Base-by-base conservation (phyloP, 164 flowering plant genomes). In the Umbellularia californica region DNA sequence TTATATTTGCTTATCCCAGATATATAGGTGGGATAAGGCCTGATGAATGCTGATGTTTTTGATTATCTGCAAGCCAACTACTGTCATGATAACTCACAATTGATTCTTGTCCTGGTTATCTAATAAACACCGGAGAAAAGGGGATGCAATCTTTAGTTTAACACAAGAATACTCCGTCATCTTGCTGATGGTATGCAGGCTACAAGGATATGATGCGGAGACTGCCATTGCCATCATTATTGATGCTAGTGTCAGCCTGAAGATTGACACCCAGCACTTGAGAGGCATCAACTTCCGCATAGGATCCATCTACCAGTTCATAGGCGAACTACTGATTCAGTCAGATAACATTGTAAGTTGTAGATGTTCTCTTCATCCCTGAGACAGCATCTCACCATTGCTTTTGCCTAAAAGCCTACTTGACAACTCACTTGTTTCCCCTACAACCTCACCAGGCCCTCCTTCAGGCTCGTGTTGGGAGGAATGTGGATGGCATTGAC, bases 401-500 rank as follows among this genome's bases (percentile, higher is more conserved):
- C 33, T 33, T 60, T 52, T 58, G 69, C 13, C 33, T 17, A 28
- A 67, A 20, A 9, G 50, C 25, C 19, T 33, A 35, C 20, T 33
- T 33, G 19, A 9, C 11, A 41, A 2, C 19, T 20, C 9, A 17
- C 19, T 72, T 35, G 47, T 60, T 41, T 13, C n/a, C n/a, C 27
- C 14, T 35, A 5, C 52, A 7, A 75, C 13, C 58, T 23, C 82
- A 79, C 73, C 84, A 93, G 97, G 88, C 86, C 28, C 75, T 85
- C 24, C 77, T 95, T 79, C 87, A 83, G 76, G 98, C 97, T 58
- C 84, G 98, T 10, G 87, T 90, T 12, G 97, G 94, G 55, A 85
- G 97, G 78, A 91, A 87, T 82, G 97, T 90, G 1, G 92, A 92
- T 79, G 98, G 96, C 65, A 84, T 95, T 51, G 97, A 95, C 81